Percentiles rank a stretch among this genome's conserved stretches.
phyloP scores from a whole-genome alignment of 2,329 filamentous ascomycete species.

The Ceratocystis colombiana region DNA sequence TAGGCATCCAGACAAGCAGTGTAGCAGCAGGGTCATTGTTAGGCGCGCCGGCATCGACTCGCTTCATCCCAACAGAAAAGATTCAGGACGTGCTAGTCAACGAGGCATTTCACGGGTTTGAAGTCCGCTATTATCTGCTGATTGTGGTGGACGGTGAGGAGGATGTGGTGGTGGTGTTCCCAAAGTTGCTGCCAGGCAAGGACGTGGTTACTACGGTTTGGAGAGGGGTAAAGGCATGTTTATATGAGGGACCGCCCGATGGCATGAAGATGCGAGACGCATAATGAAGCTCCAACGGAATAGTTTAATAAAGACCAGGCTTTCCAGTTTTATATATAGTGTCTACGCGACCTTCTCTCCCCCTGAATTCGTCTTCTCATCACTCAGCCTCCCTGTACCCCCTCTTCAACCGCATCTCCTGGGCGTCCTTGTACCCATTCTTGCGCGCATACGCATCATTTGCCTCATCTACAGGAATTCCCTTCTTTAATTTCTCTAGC shows the following conservation, averaged over 20 bases:
- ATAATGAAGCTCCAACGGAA: neutral
- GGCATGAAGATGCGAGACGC: conserved; percentile 19
- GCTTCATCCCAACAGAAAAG: conserved; percentile 75
- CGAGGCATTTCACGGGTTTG: conserved; percentile 87
- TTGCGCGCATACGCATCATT: conserved; percentile 53
- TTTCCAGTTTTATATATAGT: conserved; percentile 11
- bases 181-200: conserved; percentile 62
- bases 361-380: too few relatives aligned
- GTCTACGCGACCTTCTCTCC: conserved; percentile 26
- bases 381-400: conserved; percentile 29
- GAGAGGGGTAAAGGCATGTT: conserved; percentile 70
- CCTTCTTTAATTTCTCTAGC: conserved; percentile 42
- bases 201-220: conserved; percentile 78
- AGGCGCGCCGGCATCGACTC: conserved; percentile 41
- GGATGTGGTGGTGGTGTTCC: conserved; percentile 91
- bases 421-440: conserved; percentile 46
- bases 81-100: conserved; percentile 92
- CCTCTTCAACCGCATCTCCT: conserved; percentile 38
- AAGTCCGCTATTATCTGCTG: conserved; percentile 78
- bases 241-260: conserved; percentile 47
- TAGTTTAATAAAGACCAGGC: conserved; percentile 13
- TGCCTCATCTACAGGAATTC: conserved; percentile 44
- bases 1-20: conserved; percentile 80
- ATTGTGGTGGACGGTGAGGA: conserved; percentile 84
- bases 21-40: conserved; percentile 47